Conservation (phyloP, 768 basidiomycete species). For the Tylopilus felleus region DNA sequence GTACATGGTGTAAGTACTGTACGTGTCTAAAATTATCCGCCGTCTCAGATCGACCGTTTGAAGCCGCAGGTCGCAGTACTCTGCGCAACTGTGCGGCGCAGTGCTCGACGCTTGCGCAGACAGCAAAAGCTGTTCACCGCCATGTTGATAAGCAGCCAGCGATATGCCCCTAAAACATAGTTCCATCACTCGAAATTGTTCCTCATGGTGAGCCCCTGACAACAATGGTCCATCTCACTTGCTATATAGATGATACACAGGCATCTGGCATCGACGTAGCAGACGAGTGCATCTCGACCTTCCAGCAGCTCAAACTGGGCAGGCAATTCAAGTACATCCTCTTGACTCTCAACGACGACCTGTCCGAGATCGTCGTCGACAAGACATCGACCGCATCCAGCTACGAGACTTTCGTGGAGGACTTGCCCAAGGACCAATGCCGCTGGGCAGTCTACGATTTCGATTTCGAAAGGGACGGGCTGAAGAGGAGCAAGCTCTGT, state of each 20-base stretch:
- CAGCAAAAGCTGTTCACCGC: background rate
- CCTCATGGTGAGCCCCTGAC: slow-evolving; percentile 24
- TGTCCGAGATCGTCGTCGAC: slow-evolving; percentile 74
- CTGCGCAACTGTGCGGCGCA: slow-evolving; percentile 13
- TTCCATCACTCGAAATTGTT: background rate
- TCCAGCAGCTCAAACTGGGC: slow-evolving; percentile 21
- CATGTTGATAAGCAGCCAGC: slow-evolving; percentile 12
- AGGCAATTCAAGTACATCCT: slow-evolving; percentile 80
- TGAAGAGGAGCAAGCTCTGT: slow-evolving; percentile 77
- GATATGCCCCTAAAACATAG: slow-evolving; percentile 12
- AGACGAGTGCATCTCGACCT: slow-evolving; percentile 43
- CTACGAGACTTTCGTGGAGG: slow-evolving; percentile 72
- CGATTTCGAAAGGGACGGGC: slow-evolving; percentile 65
- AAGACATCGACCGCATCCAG: slow-evolving; percentile 49
- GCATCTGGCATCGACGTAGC: slow-evolving; percentile 46
- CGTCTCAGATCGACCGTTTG: background rate
- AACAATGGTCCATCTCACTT: background rate
- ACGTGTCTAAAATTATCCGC: background rate
- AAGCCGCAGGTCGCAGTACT: slow-evolving; percentile 1
- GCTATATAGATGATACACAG: slow-evolving; percentile 7
- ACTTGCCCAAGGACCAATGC: slow-evolving; percentile 72
- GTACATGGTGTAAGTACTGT: slow-evolving; percentile 8
- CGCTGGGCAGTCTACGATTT: slow-evolving; percentile 95
- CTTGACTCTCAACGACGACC: slow-evolving; percentile 58
- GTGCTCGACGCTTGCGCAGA: background rate